These are phyloP conservation scores for Ilyonectria mors-panacis DNA, from an alignment of 2,329 filamentous ascomycete species.

Conservation along the genomic window DNA sequence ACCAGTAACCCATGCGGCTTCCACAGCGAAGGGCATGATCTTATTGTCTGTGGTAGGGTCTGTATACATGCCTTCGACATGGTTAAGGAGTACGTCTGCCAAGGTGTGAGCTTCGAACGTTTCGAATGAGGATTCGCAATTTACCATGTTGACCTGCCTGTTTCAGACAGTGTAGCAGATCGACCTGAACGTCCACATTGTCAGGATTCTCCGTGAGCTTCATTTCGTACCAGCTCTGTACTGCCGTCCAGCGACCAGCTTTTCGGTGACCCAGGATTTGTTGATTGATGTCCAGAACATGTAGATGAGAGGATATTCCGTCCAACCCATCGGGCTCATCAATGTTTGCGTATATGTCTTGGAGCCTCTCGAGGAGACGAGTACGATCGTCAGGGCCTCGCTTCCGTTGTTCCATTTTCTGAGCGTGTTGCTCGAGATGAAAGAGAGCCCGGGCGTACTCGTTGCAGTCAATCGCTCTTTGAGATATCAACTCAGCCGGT, in stretches of 20 bases:
- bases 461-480: conserved; percentile 91
- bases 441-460: conserved; percentile 94
- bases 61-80: conserved; percentile 82
- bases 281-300: conserved; percentile 91
- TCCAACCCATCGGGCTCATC: conserved; percentile 98
- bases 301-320: conserved; percentile 90
- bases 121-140: conserved; percentile 57
- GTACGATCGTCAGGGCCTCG: conserved; percentile 68
- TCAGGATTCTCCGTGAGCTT: conserved; percentile 85
- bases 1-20: conserved; percentile 91
- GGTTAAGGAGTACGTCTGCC: conserved; percentile 86
- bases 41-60: conserved; percentile 68
- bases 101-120: conserved; percentile 38
- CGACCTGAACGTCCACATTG: conserved; percentile 83
- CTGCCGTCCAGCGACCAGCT: conserved; percentile 92
- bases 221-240: conserved; percentile 98
- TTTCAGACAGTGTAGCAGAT: conserved; percentile 89
- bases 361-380: conserved; percentile 81
- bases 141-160: conserved; percentile 95
- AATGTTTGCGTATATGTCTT: conserved; percentile 96
- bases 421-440: conserved; percentile 92
- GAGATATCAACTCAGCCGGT: conserved; percentile 81
- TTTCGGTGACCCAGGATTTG: conserved; percentile 95
- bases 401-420: conserved; percentile 62
- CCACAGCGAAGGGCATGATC: conserved; percentile 86